phyloP scores from a whole-genome alignment of 306 rosid genomes.

The Rosa lucieae region DNA sequence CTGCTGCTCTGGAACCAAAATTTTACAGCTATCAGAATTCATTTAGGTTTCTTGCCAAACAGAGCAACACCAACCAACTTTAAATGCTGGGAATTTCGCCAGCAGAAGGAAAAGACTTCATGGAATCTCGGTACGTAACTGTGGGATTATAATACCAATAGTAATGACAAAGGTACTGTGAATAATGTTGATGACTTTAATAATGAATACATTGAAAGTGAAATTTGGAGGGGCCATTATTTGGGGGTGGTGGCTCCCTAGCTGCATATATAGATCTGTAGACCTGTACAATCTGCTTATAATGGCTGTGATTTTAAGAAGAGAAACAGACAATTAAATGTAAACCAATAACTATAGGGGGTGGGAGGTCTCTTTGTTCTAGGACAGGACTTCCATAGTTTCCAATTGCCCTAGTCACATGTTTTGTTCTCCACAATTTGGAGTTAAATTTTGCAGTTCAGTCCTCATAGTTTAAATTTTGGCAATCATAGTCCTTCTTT shows the following conservation, averaged over 20 bases:
- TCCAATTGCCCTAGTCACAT: neutral
- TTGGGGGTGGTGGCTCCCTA: neutral
- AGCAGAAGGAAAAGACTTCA: neutral
- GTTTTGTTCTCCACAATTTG: neutral
- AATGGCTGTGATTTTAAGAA: neutral
- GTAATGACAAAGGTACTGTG: neutral
- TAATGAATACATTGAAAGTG: conserved; percentile 1
- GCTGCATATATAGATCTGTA: neutral
- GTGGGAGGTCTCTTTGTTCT: neutral
- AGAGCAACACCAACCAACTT: conserved; percentile 1
- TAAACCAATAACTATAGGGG: neutral
- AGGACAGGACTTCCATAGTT: neutral
- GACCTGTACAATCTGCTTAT: neutral
- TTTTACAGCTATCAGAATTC: neutral
- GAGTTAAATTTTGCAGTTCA: neutral
- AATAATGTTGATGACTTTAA: conserved; percentile 9
- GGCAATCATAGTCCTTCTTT: too few species aligned
- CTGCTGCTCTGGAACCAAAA: neutral
- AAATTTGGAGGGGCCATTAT: neutral
- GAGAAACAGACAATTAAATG: conserved; percentile 3
- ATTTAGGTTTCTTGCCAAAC: conserved; percentile 10
- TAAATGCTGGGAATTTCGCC: conserved; percentile 20
- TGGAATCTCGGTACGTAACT: neutral
- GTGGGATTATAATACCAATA: neutral
- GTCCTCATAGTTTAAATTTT: neutral